Base-by-base conservation (phyloP, 169 alveolate genomes). In the Babesia ovata region DNA sequence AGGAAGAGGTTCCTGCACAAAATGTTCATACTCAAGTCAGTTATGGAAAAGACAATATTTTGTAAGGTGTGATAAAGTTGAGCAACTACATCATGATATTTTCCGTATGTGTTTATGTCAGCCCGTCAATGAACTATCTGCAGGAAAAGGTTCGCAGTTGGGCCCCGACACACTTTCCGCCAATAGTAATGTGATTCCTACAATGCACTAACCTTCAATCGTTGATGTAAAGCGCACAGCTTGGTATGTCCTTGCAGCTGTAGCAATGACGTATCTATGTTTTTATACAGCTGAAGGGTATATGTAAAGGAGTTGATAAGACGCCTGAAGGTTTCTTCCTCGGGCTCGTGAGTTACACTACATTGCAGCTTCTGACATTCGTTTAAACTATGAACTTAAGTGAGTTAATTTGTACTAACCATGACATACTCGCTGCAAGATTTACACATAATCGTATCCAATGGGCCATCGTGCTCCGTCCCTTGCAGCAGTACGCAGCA, bases 201-300 rank as follows among this genome's bases (percentile, higher is more conserved):
- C 58, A 21, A 45, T 0, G 10, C 9, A 21, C 79, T 52, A 39
- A 81, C 88, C 69, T 72, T 67, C 42, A 81, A 61, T 29, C 46
- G 65, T 11, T 57, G 29, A 33, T 81, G 88, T 24, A 81, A 56
- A 42, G 78, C 19, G 67, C 67, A 54, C 36, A 81, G 72, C 24
- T 45, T 81, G 28, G 63, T 50, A 46, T 81, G 72, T 17, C 88
- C 88, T 54, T 67, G 66, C 48, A 81, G 88, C 52, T 81, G 88
- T 13, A 72, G 49, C 8, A 81, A 52, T 6, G 24, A 28, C 12
- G 62, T 21, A 63, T 72, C 73, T 7, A 72, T 42, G 33, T 70
- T 70, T 49, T 72, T 24, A 53, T 81, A 70, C 17, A 72, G 46
- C 16, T 58, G 69, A 52, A 81, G 24, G 13, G 73, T 70, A 13